Conservation (phyloP, 1,139 yeast genomes). For the Fermentozyma sake region DNA sequence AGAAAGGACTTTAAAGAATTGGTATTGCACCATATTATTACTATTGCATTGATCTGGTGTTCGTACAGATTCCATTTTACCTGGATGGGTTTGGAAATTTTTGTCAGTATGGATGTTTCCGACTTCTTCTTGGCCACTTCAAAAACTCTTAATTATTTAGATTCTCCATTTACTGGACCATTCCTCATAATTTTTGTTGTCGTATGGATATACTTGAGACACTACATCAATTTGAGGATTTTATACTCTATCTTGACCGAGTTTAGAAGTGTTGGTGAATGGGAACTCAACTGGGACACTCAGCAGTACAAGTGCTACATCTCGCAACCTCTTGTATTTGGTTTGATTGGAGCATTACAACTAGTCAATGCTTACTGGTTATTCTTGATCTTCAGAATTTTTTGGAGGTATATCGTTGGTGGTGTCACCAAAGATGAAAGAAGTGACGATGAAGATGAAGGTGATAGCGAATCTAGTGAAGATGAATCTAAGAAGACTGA, state of each 20-base stretch:
- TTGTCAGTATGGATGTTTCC: conserved; percentile 92
- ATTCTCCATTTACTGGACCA: conserved; percentile 59
- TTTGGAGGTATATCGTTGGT: conserved; percentile 57
- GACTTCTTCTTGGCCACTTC: conserved; percentile 85
- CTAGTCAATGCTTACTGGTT: conserved; percentile 87
- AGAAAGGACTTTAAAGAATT: conserved; percentile 90
- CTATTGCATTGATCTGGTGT: conserved; percentile 80
- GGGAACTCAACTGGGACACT: conserved; percentile 77
- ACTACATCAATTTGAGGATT: conserved; percentile 72
- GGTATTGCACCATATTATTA: conserved; percentile 88
- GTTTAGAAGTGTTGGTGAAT: conserved; percentile 79
- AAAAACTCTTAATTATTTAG: conserved; percentile 78
- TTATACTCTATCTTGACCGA: conserved; percentile 88
- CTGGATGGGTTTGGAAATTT: conserved; percentile 89
- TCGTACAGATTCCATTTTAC: conserved; percentile 96
- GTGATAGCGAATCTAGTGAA: conserved; percentile 22
- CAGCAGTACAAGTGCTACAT: conserved; percentile 96
- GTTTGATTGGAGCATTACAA: conserved; percentile 74
- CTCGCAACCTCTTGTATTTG: conserved; percentile 84
- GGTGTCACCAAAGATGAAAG: conserved; percentile 76
- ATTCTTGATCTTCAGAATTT: conserved; percentile 71
- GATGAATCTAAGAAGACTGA: conserved; percentile 23
- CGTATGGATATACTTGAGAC: conserved; percentile 87
- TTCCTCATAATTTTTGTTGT: conserved; percentile 63
- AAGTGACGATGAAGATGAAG: conserved; percentile 78